Percentiles rank a stretch among this genome's conserved stretches.
Evolutionary conservation across 768 basidiomycete species (phyloP).

Genomic region (Russula ochroleuca): DNA sequence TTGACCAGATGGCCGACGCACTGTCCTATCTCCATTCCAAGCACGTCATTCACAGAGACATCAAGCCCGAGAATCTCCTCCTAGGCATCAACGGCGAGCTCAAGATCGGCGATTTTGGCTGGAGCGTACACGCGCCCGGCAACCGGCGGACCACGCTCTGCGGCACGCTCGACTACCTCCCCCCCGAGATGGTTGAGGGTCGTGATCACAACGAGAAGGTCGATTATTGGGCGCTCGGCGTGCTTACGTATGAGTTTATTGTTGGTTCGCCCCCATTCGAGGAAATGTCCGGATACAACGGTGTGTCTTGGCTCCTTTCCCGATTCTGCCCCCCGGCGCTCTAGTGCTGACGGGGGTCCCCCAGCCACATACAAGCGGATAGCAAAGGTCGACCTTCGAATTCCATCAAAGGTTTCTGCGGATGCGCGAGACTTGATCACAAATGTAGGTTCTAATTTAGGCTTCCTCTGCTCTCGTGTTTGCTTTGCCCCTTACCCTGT

Average conservation of each 20-base stretch:
- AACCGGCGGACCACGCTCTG: constrained; percentile 88
- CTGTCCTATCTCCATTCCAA: constrained; percentile 87
- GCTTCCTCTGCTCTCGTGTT: not conserved
- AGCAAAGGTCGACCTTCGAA: constrained; percentile 70
- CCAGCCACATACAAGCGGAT: constrained; percentile 89
- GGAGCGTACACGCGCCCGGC: constrained; percentile 95
- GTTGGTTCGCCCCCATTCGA: constrained; percentile 85
- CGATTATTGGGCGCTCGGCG: constrained; percentile 95
- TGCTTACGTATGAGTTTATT: constrained; percentile 94
- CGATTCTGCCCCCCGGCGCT: constrained; percentile 1
- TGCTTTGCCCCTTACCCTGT: not conserved
- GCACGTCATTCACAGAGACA: constrained; percentile 98
- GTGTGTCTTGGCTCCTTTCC: constrained; percentile 41
- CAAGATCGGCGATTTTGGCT: constrained; percentile 98
- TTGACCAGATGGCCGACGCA: constrained; percentile 98
- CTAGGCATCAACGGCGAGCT: constrained; percentile 93
- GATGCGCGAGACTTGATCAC: constrained; percentile 47
- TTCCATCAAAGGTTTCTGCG: constrained; percentile 39
- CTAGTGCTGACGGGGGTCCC: constrained; percentile 20
- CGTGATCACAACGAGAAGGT: constrained; percentile 87
- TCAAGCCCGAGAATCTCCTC: constrained; percentile 97
- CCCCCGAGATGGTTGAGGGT: constrained; percentile 97
- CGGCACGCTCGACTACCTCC: constrained; percentile 93
- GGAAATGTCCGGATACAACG: constrained; percentile 70
- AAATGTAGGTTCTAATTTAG: constrained; percentile 34